phyloP scores from a whole-genome alignment of 768 basidiomycete genomes.

The Dictyophora rubrovolvata region DNA sequence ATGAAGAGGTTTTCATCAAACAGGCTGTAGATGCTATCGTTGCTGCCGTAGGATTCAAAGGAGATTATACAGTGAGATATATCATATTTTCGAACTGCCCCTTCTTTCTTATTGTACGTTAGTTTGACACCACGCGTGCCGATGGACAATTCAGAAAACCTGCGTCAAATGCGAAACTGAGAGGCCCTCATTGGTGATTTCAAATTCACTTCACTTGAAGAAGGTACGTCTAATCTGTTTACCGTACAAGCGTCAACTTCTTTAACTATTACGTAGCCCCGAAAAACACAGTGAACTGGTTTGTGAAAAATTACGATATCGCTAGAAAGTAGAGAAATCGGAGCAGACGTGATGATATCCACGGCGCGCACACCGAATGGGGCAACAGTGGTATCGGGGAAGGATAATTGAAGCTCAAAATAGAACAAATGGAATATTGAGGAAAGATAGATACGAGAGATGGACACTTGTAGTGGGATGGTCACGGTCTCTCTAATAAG shows the following conservation, averaged over 20 bases:
- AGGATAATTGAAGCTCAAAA: too few species aligned
- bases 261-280: conserved; percentile 41
- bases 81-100: neutral
- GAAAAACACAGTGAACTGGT: conserved; percentile 74
- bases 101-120: neutral
- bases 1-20: conserved; percentile 91
- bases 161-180: conserved; percentile 82
- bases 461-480: too few species aligned
- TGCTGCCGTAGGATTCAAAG: conserved; percentile 66
- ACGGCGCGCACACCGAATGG: neutral
- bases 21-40: conserved; percentile 87
- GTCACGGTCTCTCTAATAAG: too few species aligned
- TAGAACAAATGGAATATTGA: too few species aligned
- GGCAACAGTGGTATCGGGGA: too few species aligned
- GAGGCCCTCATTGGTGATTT: conserved; percentile 66
- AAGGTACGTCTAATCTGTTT: conserved; percentile 36
- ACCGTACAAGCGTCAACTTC: neutral
- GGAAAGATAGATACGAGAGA: too few species aligned
- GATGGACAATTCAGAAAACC: conserved; percentile 97
- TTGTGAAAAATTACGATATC: conserved; percentile 67
- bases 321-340: conserved; percentile 47
- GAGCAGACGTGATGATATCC: neutral
- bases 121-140: conserved; percentile 79
- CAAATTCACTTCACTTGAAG: conserved; percentile 84
- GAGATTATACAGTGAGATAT: conserved; percentile 57